Base-by-base conservation (phyloP, 257 asterid genomes). In the Lithospermum erythrorhizon region DNA sequence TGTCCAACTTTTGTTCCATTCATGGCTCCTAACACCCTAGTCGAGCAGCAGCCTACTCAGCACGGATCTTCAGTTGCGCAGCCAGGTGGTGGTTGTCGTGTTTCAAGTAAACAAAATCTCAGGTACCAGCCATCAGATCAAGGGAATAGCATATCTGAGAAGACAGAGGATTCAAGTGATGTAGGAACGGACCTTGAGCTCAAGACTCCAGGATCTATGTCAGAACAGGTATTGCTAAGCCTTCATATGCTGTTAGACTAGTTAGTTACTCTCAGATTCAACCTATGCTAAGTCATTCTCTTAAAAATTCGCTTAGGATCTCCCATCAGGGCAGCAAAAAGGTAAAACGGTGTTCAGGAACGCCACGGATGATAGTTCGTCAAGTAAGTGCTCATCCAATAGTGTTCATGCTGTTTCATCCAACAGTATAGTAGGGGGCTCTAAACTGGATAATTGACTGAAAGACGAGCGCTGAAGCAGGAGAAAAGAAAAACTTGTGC, bases 181-280 rank as follows among this genome's bases (percentile, higher is more conserved):
- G 86, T 93, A 63, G 87, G 91, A 20, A 89, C 99, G 16, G 87
- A 87, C 62, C 82, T 94, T 17, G 97, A 94, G 82, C 96, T 94
- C 51, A 94, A 94, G 82, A 94, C 94, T 55, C 99, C 99, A 59
- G 96, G 99, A 76, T 89, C 95, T 51, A 63, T 85, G 19, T 74
- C 87, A 6, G 95, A 82, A 57, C 93, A 87, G 96, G 99, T 86
- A 57, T 71, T 64, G 3, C 57, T 23, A 32, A 53, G 29, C 19
- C 74, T 58, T 57, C 30, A 23, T 72, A 24, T 21, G 66, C 47
- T 53, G 6, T 23, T 52, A 29, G 56, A 6, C 30, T 15, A 5
- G 49, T 41, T 20, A 17, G 56, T 9, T n/a, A 52, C 53, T 35
- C 23, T 16, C n/a, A n/a, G n/a, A n/a, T n/a, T 30, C 23, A 21